These are phyloP conservation scores for Leccinum truebloodii DNA, from an alignment of 768 basidiomycete species.

Conservation along the genomic window DNA sequence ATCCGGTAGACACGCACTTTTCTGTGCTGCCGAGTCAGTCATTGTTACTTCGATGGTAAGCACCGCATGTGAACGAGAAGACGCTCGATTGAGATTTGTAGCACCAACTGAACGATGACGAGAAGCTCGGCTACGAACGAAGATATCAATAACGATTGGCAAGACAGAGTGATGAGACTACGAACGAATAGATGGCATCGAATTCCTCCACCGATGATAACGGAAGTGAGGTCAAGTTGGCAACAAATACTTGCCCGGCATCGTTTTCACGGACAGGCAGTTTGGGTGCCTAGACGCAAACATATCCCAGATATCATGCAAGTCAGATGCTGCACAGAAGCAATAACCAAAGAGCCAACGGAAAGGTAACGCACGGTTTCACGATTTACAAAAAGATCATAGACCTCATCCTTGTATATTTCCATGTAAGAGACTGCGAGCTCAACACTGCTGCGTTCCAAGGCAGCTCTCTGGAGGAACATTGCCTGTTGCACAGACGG, in stretches of 20 bases:
- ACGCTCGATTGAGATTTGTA: constrained; percentile 81
- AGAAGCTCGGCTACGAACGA: constrained; percentile 56
- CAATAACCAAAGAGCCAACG: background rate
- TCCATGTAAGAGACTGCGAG: constrained; percentile 79
- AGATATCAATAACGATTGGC: background rate
- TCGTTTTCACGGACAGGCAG: constrained; percentile 57
- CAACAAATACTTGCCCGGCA: constrained; percentile 53
- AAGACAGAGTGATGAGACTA: constrained; percentile 6
- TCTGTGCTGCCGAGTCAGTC: constrained; percentile 51
- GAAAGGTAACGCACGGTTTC: constrained; percentile 53
- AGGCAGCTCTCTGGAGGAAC: constrained; percentile 48
- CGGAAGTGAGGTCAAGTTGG: constrained; percentile 45
- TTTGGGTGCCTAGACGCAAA: constrained; percentile 43
- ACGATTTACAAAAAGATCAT: constrained; percentile 76
- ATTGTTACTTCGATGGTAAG: constrained; percentile 71
- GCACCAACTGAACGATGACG: constrained; percentile 82
- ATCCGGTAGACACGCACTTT: constrained; percentile 42
- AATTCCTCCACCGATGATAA: constrained; percentile 50
- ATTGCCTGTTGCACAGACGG: constrained; percentile 45
- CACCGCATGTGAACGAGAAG: constrained; percentile 88
- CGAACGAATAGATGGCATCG: constrained; percentile 45
- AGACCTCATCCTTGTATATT: constrained; percentile 90
- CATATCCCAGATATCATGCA: background rate
- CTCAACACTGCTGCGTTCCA: constrained; percentile 44
- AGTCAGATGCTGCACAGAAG: background rate